Conservation (phyloP, 345 rosid genomes). For the rapeseed (Brassica napus) region DNA sequence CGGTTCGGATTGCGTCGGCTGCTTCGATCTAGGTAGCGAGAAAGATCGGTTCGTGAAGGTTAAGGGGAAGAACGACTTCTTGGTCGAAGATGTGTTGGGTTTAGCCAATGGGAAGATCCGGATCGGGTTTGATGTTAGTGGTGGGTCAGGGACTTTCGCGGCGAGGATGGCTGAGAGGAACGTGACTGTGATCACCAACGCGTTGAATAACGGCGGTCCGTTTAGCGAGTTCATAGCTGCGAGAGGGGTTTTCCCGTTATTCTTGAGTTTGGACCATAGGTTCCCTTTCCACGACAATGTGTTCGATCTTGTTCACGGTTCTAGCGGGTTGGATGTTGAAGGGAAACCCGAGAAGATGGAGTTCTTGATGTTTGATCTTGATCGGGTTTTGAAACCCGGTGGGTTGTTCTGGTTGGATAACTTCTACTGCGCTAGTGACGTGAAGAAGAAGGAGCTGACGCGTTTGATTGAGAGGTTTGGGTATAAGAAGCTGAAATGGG, state of each 20-base stretch:
- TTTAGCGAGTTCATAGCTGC: slow-evolving; percentile 80
- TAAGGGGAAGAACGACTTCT: slow-evolving; percentile 78
- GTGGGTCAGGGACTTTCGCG: slow-evolving; percentile 86
- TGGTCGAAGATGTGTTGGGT: slow-evolving; percentile 70
- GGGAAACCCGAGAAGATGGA: slow-evolving; percentile 75
- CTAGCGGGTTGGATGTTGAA: slow-evolving; percentile 70
- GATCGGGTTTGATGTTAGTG: slow-evolving; percentile 82
- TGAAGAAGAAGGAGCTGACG: slow-evolving; percentile 70
- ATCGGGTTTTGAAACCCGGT: slow-evolving; percentile 76
- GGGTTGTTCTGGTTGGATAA: slow-evolving; percentile 93
- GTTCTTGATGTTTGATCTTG: slow-evolving; percentile 94
- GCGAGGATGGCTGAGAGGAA: slow-evolving; percentile 94
- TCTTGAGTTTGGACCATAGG: slow-evolving; percentile 84
- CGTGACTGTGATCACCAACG: slow-evolving; percentile 71
- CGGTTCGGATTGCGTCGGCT: slow-evolving; percentile 75
- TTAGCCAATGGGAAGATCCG: slow-evolving; percentile 73
- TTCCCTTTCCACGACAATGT: slow-evolving; percentile 90
- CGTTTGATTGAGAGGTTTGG: slow-evolving; percentile 80
- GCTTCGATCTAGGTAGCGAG: slow-evolving; percentile 70
- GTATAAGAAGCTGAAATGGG: slow-evolving; percentile 95
- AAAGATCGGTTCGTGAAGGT: slow-evolving; percentile 68
- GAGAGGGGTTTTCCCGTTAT: slow-evolving; percentile 85
- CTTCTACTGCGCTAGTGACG: slow-evolving; percentile 63
- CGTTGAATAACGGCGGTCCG: slow-evolving; percentile 76
- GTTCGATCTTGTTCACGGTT: slow-evolving; percentile 70